Base-by-base conservation (phyloP, 257 asterid genomes). In the Nicotiana tabacum region DNA sequence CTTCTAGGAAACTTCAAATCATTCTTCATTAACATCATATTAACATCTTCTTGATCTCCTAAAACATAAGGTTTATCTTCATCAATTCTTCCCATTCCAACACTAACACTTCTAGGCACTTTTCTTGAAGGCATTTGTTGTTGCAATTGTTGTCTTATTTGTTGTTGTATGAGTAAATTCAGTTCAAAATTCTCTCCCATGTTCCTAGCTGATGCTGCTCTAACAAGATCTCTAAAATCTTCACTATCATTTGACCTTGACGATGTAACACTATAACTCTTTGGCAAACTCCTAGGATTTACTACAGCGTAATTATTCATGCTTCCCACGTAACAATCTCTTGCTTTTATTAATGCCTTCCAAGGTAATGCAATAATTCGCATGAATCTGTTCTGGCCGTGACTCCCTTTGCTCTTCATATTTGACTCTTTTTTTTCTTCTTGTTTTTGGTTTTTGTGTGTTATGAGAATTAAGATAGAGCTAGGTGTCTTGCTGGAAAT, bases 61-160 rank as follows among this genome's bases (percentile, higher is more conserved):
- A 88, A 88, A 85, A 83, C 80, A 84, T 48, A 87, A 4, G 98
- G 93, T 3, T 81, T 83, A 0, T 96, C 99, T 60, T 96, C 99
- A 69, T 94, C 99, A 37, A 96, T 96, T 66, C 89, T 93, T 9
- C 95, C 98, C 95, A 96, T 93, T 0, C 91, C 97, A 0, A 92
- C 98, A 21, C 97, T 94, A 78, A 43, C 33, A 84, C 98, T 94
- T 9, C 98, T 88, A 4, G 91, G 92, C 82, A 94, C 91, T 90
- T 83, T 51, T 51, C 83, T 85, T 81, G 82, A 85, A 3, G 83
- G 77, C 57, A 27, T 48, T 83, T 83, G 74, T 0, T 77, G 76
- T 33, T 64, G n/a, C 82, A 37, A 46, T 24, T 72, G 77, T 27
- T 66, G 46, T 81, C 35, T 65, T 81, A 80, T 66, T 81, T 81